Percentiles rank a stretch among this genome's conserved stretches.
These are phyloP conservation scores for Tolypocladium cylindrosporum DNA, from an alignment of 2,329 filamentous ascomycete genomes.

Conservation along the genomic window DNA sequence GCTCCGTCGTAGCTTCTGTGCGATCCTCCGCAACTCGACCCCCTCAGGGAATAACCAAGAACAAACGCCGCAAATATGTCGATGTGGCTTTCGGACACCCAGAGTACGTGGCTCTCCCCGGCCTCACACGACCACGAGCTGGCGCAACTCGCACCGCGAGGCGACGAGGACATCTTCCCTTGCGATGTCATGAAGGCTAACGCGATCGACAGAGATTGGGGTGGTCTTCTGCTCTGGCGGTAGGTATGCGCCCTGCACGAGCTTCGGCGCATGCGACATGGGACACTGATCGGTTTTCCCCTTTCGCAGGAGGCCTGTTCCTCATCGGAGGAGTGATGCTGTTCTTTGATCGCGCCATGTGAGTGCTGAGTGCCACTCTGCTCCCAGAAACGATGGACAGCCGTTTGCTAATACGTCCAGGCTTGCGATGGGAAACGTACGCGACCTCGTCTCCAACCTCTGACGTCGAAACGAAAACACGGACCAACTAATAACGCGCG, in stretches of 20 bases:
- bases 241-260: conserved; percentile 41
- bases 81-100: conserved; percentile 93
- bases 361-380: conserved; percentile 40
- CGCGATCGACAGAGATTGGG: conserved; percentile 65
- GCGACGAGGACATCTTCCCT: neutral
- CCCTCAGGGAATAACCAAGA: neutral
- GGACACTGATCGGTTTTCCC: neutral
- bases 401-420: conserved; percentile 28
- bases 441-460: conserved; percentile 10
- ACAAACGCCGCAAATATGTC: conserved; percentile 34
- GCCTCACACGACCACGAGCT: neutral
- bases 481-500: conserved; percentile 3
- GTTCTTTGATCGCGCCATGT: conserved; percentile 97
- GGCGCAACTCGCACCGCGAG: neutral
- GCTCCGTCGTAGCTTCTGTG: neutral
- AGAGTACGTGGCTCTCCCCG: conserved; percentile 56
- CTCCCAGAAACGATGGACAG: neutral
- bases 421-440: conserved; percentile 95
- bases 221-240: conserved; percentile 96
- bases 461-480: conserved; percentile 6
- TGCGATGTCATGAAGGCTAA: conserved; percentile 16
- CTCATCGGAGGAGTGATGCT: conserved; percentile 87
- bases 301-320: conserved; percentile 72
- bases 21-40: neutral
- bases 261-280: conserved; percentile 10